Conservation (phyloP, 805 yeast genomes). For the Kluyveromyces nonfermentans region DNA sequence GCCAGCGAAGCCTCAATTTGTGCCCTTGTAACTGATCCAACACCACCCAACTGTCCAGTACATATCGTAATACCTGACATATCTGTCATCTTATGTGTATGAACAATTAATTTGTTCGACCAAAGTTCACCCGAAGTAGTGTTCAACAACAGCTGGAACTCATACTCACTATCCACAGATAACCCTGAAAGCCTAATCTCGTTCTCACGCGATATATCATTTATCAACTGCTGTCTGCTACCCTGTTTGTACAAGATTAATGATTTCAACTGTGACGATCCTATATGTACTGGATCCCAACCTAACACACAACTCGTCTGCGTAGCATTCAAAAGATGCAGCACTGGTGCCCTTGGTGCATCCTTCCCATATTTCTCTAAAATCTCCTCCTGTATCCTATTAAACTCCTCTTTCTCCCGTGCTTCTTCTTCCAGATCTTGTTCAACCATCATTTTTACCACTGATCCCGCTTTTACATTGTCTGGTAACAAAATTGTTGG, state of each 20-base stretch:
- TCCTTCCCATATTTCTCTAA: constrained; percentile 60
- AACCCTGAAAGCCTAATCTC: constrained; percentile 87
- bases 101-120: constrained; percentile 59
- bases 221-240: constrained; percentile 67
- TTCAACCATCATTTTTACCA: constrained; percentile 76
- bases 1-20: constrained; percentile 56
- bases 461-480: constrained; percentile 86
- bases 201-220: constrained; percentile 67
- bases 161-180: constrained; percentile 74
- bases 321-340: constrained; percentile 68
- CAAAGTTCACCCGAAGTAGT: constrained; percentile 84
- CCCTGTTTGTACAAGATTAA: constrained; percentile 59
- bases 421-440: constrained; percentile 61
- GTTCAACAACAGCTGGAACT: constrained; percentile 68
- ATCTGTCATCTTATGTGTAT: constrained; percentile 94
- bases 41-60: constrained; percentile 65
- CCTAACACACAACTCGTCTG: constrained; percentile 92
- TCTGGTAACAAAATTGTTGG: constrained; percentile 91
- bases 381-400: constrained; percentile 62
- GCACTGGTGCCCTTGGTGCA: constrained; percentile 61
- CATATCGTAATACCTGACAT: constrained; percentile 87
- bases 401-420: constrained; percentile 50
- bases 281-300: constrained; percentile 83
- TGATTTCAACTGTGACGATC: constrained; percentile 70
- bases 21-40: constrained; percentile 34